Percentiles rank a stretch among this genome's conserved stretches.
Conservation (phyloP, 768 basidiomycete species). For the Kondoa malvinella region DNA sequence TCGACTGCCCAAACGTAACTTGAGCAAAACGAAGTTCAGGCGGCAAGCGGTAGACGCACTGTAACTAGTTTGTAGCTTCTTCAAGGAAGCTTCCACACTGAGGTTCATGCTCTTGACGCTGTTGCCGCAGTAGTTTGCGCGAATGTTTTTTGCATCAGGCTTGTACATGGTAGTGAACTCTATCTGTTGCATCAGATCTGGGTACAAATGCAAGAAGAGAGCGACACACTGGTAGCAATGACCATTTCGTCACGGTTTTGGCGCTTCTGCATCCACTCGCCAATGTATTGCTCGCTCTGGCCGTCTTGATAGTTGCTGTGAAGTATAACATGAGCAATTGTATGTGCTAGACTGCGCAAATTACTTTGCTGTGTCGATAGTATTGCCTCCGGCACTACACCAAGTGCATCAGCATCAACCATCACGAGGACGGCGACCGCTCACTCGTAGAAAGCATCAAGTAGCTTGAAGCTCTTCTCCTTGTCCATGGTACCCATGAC, state of each 20-base stretch:
- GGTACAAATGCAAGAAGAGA: too few species aligned
- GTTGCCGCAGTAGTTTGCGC: slow-evolving; percentile 39
- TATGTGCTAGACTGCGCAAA: too few species aligned
- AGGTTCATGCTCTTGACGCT: slow-evolving; percentile 37
- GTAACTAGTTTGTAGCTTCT: slow-evolving; percentile 45
- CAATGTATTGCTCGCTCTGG: slow-evolving; percentile 42
- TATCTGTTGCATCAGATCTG: too few species aligned
- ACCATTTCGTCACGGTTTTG: slow-evolving; percentile 38
- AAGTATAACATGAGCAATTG: too few species aligned
- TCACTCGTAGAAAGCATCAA: slow-evolving; percentile 37
- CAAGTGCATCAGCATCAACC: not conserved
- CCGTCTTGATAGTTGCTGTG: slow-evolving; percentile 39
- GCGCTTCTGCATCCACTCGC: slow-evolving; percentile 38
- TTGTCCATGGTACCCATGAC: slow-evolving; percentile 37
- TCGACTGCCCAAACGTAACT: not conserved
- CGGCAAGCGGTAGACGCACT: too few species aligned
- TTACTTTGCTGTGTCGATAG: slow-evolving; percentile 40
- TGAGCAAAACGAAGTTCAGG: too few species aligned
- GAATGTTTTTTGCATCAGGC: slow-evolving; percentile 10
- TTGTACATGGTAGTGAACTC: slow-evolving; percentile 19
- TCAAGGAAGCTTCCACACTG: slow-evolving; percentile 37
- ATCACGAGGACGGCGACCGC: too few species aligned
- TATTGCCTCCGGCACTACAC: slow-evolving; percentile 44
- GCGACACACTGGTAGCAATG: slow-evolving; percentile 14
- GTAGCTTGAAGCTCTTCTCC: slow-evolving; percentile 35